These are phyloP conservation scores for Linum trigynum DNA, from an alignment of 345 rosid genomes.

Conservation along the genomic window DNA sequence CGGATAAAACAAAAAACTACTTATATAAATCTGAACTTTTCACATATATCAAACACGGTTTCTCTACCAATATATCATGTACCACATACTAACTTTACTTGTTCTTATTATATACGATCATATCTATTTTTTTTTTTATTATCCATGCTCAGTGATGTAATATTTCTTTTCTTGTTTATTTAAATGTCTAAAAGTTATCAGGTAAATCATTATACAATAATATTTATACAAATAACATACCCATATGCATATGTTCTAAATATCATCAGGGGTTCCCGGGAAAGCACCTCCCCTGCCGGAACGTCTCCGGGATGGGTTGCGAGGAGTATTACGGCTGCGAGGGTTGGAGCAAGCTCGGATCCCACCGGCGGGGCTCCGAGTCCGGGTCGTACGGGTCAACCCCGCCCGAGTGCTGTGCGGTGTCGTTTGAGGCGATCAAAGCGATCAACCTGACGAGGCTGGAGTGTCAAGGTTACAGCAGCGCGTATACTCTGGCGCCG, in stretches of 20 bases:
- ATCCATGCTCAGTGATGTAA: too few relatives aligned
- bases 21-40: too few relatives aligned
- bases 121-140: too few relatives aligned
- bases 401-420: conserved; percentile 77
- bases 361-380: conserved; percentile 20
- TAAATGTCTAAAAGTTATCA: too few relatives aligned
- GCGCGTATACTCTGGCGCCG: conserved; percentile 71
- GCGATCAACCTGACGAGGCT: conserved; percentile 57
- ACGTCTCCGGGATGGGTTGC: conserved; percentile 88
- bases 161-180: too few relatives aligned
- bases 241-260: neutral
- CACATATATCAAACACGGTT: too few relatives aligned
- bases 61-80: too few relatives aligned
- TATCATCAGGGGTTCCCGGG: conserved; percentile 46
- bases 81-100: too few relatives aligned
- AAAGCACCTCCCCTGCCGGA: conserved; percentile 70
- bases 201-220: too few relatives aligned
- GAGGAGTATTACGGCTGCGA: conserved; percentile 74
- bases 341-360: conserved; percentile 51
- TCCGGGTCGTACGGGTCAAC: conserved; percentile 26
- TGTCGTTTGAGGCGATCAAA: conserved; percentile 65
- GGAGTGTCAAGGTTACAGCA: conserved; percentile 77
- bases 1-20: too few relatives aligned
- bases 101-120: too few relatives aligned
- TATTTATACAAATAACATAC: too few relatives aligned